Evolutionary conservation across 2,329 filamentous ascomycete species (phyloP).

Genomic region (Pseudopyrenochaeta lycopersici): DNA sequence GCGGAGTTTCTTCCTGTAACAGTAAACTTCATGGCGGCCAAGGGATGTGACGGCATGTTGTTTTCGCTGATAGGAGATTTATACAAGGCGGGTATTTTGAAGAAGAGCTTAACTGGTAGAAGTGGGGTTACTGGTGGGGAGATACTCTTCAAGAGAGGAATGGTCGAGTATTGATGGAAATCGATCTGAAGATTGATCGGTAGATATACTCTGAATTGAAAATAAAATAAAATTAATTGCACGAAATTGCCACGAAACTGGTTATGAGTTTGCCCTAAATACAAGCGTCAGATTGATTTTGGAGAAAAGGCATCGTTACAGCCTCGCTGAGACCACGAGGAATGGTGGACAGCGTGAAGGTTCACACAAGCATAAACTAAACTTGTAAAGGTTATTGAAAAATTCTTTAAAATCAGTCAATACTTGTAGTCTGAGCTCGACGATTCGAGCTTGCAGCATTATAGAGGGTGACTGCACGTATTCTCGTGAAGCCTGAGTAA

Average conservation of each 20-base stretch:
- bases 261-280: too few species aligned
- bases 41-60: constrained; percentile 69
- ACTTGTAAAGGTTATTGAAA: too few species aligned
- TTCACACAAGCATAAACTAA: too few species aligned
- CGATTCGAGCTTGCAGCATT: background rate
- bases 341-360: too few species aligned
- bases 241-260: too few species aligned
- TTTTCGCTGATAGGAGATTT: constrained; percentile 64
- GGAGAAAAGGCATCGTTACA: too few species aligned
- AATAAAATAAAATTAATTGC: too few species aligned
- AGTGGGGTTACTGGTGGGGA: constrained; percentile 53
- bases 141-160: constrained; percentile 43
- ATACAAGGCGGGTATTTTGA: constrained; percentile 59
- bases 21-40: constrained; percentile 65
- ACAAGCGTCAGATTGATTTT: too few species aligned
- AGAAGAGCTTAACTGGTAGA: constrained; percentile 55
- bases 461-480: background rate
- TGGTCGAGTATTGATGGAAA: constrained; percentile 28
- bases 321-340: too few species aligned
- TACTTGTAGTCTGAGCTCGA: too few species aligned
- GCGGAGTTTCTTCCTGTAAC: constrained; percentile 65
- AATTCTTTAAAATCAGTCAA: too few species aligned
- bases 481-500: background rate
- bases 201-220: background rate
- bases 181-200: background rate